These are phyloP conservation scores for Elaeis oleifera DNA, from an alignment of 202 grass and related monocot species.

Conservation along the genomic window DNA sequence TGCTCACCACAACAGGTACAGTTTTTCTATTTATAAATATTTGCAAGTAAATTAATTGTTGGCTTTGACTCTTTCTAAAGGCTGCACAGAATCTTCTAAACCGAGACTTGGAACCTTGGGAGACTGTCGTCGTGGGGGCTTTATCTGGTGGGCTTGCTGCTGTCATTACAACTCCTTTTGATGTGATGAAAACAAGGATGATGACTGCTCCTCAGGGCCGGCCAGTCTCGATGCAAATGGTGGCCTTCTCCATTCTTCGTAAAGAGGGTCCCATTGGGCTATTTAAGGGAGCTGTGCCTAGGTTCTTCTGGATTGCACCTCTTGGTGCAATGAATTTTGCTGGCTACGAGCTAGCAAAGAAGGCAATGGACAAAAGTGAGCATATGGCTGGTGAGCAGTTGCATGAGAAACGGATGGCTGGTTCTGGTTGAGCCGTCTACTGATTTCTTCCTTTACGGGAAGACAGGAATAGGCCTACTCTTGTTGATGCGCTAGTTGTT, in stretches of 20 bases:
- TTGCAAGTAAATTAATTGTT: no score
- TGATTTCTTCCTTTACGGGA: no score
- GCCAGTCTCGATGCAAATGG: slow-evolving; percentile 76
- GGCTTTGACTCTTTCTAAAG: slow-evolving; percentile 29
- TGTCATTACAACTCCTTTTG: slow-evolving; percentile 87
- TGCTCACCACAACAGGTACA: no score
- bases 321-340: slow-evolving; percentile 99
- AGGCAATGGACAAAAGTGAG: slow-evolving; percentile 62
- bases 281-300: slow-evolving; percentile 79
- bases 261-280: slow-evolving; percentile 75
- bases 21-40: no score
- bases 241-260: slow-evolving; percentile 71
- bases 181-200: slow-evolving; percentile 96
- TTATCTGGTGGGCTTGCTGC: slow-evolving; percentile 86
- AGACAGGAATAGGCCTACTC: no score
- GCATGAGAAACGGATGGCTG: slow-evolving; percentile 22
- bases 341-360: slow-evolving; percentile 85
- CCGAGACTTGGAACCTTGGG: slow-evolving; percentile 85
- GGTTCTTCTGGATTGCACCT: slow-evolving; percentile 97
- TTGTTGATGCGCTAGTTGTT: no score
- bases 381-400: slow-evolving; percentile 2
- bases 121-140: slow-evolving; percentile 71
- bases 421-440: no score
- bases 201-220: slow-evolving; percentile 84
- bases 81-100: slow-evolving; percentile 55